Percentiles rank a stretch among this genome's conserved stretches.
Conservation (phyloP, 2,329 filamentous ascomycete species). For the Ophiobolus disseminans region DNA sequence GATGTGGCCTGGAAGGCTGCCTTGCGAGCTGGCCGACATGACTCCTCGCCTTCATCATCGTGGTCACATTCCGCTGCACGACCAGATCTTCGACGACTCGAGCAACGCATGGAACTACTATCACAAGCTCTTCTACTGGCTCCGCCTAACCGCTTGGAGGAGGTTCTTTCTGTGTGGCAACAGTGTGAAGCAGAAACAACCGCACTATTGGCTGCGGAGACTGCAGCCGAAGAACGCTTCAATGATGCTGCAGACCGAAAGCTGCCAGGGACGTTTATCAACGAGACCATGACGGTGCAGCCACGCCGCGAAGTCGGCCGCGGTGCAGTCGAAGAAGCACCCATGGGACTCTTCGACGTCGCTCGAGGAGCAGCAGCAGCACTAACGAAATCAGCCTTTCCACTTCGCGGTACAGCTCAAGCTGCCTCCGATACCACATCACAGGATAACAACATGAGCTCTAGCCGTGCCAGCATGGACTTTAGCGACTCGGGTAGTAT, state of each 20-base stretch:
- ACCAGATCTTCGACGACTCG: slow-evolving; percentile 69
- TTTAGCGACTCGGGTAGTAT: slow-evolving; percentile 49
- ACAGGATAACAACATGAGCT: slow-evolving; percentile 9
- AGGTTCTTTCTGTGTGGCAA: slow-evolving; percentile 77
- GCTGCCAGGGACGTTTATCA: slow-evolving; percentile 56
- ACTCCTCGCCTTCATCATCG: slow-evolving; percentile 52
- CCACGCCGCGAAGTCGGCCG: slow-evolving; percentile 52
- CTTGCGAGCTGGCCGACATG: slow-evolving; percentile 77
- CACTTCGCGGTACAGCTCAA: slow-evolving; percentile 40
- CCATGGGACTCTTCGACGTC: slow-evolving; percentile 62
- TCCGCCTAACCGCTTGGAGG: slow-evolving; percentile 71
- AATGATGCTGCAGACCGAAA: slow-evolving; percentile 69
- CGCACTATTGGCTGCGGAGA: slow-evolving; percentile 69
- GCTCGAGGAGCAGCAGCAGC: slow-evolving; percentile 58
- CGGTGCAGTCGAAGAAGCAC: slow-evolving; percentile 55
- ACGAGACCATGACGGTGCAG: slow-evolving; percentile 43
- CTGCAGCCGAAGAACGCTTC: slow-evolving; percentile 72
- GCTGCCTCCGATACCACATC: slow-evolving; percentile 12
- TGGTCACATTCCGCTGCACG: slow-evolving; percentile 46
- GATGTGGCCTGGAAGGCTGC: slow-evolving; percentile 81
- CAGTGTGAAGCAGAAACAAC: slow-evolving; percentile 80
- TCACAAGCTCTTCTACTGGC: slow-evolving; percentile 77
- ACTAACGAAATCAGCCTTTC: slow-evolving; percentile 57
- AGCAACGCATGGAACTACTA: slow-evolving; percentile 82
- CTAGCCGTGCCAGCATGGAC: slow-evolving; percentile 36